Percentiles rank a stretch among this genome's conserved stretches.
These are phyloP conservation scores for Erodium maritimum DNA, from an alignment of 345 rosid genomes.

Conservation along the genomic window DNA sequence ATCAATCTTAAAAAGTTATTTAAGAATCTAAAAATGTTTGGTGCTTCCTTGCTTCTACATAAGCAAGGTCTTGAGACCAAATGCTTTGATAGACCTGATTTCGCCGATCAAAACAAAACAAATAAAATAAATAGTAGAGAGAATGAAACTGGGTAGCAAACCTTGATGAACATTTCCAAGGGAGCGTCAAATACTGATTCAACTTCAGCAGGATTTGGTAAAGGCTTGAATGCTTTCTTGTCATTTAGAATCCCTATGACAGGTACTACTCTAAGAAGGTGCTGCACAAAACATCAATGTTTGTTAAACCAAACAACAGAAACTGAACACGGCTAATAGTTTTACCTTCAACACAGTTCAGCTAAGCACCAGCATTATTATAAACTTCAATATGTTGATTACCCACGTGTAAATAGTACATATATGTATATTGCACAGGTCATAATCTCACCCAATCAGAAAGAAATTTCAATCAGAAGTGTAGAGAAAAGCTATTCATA, in stretches of 20 bases:
- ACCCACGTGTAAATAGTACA: neutral
- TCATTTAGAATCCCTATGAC: slow-evolving; percentile 64
- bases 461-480: no score
- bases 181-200: slow-evolving; percentile 86
- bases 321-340: neutral
- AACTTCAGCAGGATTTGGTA: slow-evolving; percentile 73
- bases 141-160: slow-evolving; percentile 4
- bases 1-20: no score
- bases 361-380: neutral
- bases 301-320: slow-evolving; percentile 6
- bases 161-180: slow-evolving; percentile 89
- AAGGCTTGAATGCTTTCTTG: slow-evolving; percentile 42
- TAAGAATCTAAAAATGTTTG: no score
- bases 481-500: no score
- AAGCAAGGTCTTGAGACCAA: no score
- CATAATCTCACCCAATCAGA: no score
- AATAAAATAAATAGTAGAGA: neutral
- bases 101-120: no score
- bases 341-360: neutral
- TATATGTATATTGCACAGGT: no score
- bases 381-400: neutral
- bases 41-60: no score
- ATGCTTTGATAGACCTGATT: no score
- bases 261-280: slow-evolving; percentile 79
- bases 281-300: slow-evolving; percentile 37